Evolutionary conservation across 1,284 basidiomycete genomes (phyloP).

Genomic region (Ceraceosorus bombacis): DNA sequence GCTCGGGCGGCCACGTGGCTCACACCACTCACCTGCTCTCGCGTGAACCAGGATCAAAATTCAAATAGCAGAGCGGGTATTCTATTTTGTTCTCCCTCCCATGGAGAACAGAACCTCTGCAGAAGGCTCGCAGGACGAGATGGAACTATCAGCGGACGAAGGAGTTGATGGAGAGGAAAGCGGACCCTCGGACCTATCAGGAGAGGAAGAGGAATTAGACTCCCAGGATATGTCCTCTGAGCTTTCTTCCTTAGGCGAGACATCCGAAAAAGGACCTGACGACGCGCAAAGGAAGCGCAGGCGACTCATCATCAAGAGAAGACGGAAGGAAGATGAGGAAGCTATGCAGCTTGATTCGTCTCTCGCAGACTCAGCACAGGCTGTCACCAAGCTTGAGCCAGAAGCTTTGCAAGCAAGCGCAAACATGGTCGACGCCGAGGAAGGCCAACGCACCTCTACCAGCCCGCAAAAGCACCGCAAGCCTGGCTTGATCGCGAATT

Average conservation of each 20-base stretch:
- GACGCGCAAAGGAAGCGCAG: constrained; percentile 1
- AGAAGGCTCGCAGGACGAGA: constrained; percentile 11
- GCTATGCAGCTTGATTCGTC: constrained; percentile 55
- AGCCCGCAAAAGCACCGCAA: constrained; percentile 47
- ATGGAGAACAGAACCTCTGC: constrained; percentile 21
- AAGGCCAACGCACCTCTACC: constrained; percentile 16
- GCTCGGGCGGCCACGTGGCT: too few relatives aligned
- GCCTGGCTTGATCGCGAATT: constrained; percentile 39
- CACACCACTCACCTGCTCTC: not conserved
- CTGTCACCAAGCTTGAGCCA: not conserved
- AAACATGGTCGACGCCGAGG: constrained; percentile 6
- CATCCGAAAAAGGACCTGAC: not conserved
- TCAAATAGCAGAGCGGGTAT: constrained; percentile 94
- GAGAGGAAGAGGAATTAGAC: constrained; percentile 14
- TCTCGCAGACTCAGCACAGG: constrained; percentile 60
- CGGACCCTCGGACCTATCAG: constrained; percentile 23
- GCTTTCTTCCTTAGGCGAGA: too few relatives aligned
- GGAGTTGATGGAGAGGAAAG: constrained; percentile 25
- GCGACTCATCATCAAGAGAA: not conserved
- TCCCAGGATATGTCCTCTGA: constrained; percentile 17
- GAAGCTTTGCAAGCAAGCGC: constrained; percentile 3
- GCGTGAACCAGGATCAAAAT: constrained; percentile 71
- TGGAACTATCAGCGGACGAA: constrained; percentile 33
- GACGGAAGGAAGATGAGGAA: constrained; percentile 50
- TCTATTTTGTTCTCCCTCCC: constrained; percentile 83